Evolutionary conservation across 305 asterid species (phyloP).

Genomic region (Ajuga reptans): DNA sequence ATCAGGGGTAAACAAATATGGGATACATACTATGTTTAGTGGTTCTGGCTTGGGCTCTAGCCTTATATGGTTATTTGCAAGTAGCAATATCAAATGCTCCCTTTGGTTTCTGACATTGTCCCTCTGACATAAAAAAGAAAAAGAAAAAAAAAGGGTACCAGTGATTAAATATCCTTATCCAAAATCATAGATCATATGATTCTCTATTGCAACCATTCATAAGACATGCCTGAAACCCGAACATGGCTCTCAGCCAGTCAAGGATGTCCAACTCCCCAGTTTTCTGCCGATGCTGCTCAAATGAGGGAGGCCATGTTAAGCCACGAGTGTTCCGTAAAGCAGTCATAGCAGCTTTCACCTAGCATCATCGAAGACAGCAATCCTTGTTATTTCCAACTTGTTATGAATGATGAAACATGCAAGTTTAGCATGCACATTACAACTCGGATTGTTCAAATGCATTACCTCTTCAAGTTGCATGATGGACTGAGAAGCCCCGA

Average conservation of each 20-base stretch:
- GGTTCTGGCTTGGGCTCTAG: conserved; percentile 88
- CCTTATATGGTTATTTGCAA: conserved; percentile 84
- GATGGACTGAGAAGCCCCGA: conserved; percentile 84
- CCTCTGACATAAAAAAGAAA: too few relatives aligned
- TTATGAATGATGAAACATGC: neutral
- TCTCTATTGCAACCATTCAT: conserved; percentile 25
- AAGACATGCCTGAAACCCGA: conserved; percentile 86
- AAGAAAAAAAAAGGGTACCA: conserved; percentile 21
- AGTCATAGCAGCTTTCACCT: conserved; percentile 88
- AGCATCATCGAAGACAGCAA: conserved; percentile 19
- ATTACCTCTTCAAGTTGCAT: conserved; percentile 98
- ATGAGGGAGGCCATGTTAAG: conserved; percentile 73
- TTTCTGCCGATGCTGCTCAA: conserved; percentile 71
- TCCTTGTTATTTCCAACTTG: neutral
- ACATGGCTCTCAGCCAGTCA: conserved; percentile 97
- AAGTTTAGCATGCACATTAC: conserved; percentile 8
- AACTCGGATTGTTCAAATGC: conserved; percentile 18
- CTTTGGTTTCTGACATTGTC: conserved; percentile 93
- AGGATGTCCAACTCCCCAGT: conserved; percentile 86
- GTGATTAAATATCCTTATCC: conserved; percentile 17
- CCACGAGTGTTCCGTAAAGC: conserved; percentile 66
- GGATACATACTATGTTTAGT: conserved; percentile 49
- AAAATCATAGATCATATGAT: conserved; percentile 20
- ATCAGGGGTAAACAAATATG: conserved; percentile 17
- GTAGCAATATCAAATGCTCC: conserved; percentile 81